Conservation (phyloP, 208 protist genomes). For the Leishmania martiniquensis region DNA sequence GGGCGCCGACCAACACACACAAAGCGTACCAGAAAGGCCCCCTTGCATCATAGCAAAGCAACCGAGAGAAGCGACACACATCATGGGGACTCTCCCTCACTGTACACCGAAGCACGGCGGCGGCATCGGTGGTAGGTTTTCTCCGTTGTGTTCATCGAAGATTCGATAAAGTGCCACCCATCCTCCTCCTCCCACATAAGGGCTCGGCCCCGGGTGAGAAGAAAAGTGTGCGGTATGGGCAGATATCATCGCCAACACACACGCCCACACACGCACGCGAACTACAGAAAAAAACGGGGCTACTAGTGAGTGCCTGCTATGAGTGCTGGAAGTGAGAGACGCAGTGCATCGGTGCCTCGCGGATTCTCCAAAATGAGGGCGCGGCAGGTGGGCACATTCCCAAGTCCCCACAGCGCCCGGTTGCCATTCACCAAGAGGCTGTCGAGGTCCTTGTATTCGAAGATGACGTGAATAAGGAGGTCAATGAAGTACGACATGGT, state of each 20-base stretch:
- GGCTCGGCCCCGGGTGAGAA: too few species aligned
- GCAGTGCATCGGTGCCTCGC: slow-evolving; percentile 63
- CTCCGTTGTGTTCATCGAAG: not conserved
- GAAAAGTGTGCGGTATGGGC: too few species aligned
- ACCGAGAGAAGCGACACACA: not conserved
- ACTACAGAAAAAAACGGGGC: not conserved
- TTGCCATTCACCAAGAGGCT: slow-evolving; percentile 79
- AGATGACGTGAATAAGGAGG: slow-evolving; percentile 79
- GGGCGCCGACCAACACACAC: too few species aligned
- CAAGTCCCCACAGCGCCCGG: slow-evolving; percentile 81
- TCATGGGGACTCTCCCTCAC: not conserved
- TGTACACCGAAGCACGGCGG: not conserved
- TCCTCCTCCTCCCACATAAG: not conserved
- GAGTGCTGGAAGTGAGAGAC: slow-evolving; percentile 62
- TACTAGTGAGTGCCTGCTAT: slow-evolving; percentile 33
- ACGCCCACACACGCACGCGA: not conserved
- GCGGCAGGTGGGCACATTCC: slow-evolving; percentile 67
- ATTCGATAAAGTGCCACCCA: not conserved
- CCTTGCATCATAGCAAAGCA: not conserved
- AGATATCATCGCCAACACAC: too few species aligned
- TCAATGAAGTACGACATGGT: slow-evolving; percentile 56
- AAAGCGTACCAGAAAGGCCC: not conserved
- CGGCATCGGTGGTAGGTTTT: not conserved
- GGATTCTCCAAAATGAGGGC: slow-evolving; percentile 76
- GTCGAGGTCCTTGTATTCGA: slow-evolving; percentile 73